Evolutionary conservation across 1,284 basidiomycete genomes (phyloP).

Genomic region (Sporisorium scitamineum): DNA sequence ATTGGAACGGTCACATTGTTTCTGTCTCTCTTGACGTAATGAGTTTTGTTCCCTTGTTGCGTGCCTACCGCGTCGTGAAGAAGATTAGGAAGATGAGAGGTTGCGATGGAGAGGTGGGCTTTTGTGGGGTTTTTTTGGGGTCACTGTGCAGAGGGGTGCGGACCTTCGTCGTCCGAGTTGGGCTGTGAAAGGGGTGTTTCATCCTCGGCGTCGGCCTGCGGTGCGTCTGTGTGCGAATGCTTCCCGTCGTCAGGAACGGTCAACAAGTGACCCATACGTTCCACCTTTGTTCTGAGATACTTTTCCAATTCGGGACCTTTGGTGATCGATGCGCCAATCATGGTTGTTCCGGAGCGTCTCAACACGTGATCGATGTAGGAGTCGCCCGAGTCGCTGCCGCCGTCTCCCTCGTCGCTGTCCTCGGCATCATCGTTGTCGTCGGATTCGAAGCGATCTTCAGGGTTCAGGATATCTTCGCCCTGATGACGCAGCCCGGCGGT

Average conservation of each 20-base stretch:
- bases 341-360: constrained; percentile 78
- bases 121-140: too few relatives aligned
- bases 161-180: constrained; percentile 27
- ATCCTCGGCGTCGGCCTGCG: not conserved
- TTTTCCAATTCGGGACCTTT: constrained; percentile 90
- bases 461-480: constrained; percentile 30
- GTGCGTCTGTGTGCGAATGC: too few relatives aligned
- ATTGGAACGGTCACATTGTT: constrained; percentile 12
- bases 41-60: too few relatives aligned
- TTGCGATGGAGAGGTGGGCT: not conserved
- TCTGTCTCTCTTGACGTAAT: not conserved
- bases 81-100: too few relatives aligned
- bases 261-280: constrained; percentile 95
- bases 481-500: constrained; percentile 30
- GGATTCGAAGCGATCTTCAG: constrained; percentile 15
- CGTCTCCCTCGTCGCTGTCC: constrained; percentile 25
- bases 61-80: too few relatives aligned
- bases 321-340: constrained; percentile 84
- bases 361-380: constrained; percentile 70
- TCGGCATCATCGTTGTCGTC: constrained; percentile 6
- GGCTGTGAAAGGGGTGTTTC: constrained; percentile 29
- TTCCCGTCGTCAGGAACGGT: constrained; percentile 72
- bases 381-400: constrained; percentile 49
- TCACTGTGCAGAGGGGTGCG: too few relatives aligned
- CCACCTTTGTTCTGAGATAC: constrained; percentile 93